Evolutionary conservation across 2,329 filamentous ascomycete genomes (phyloP), one percentile per base, ranked within the genome.

Genomic region (Elsinoe ampelina): DNA sequence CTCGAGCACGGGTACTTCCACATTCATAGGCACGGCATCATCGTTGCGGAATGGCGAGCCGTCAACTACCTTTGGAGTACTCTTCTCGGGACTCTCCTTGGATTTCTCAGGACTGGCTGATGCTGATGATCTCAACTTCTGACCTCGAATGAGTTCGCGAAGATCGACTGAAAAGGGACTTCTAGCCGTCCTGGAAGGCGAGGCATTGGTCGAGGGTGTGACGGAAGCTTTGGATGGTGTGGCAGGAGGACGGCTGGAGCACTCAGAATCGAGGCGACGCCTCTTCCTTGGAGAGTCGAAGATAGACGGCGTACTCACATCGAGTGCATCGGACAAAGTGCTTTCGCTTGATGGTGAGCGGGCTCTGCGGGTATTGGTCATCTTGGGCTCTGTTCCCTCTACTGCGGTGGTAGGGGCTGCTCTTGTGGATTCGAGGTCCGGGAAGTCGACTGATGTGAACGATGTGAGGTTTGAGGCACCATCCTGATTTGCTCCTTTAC

Each of bases 321-420:
- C 48, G 34, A 52, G 32, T 19, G 48, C 48, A 8, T 52, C 48
- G 6, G 48, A 52, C 17, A 52, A 26, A 39, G 48, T 22, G 19
- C 48, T 52, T 11, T 52, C 48, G n/a, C 35, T 39, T 3, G n/a
- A 15, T 5, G 10, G 17, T 5, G 41, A 45, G 4, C 12, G 26
- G 13, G 13, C 30, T 17, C 36, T 50, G 2, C 45, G 45, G 10
- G 20, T n/a, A 19, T 39, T 52, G 48, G n/a, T 20, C 7, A 34
- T 17, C 32, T 35, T 19, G 11, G 10, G 2, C 30, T 35, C 17
- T 3, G 11, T 13, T 12, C 12, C 5, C 12, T 15, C 17, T 50
- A 1, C 12, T 12, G n/a, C 3, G 45, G 5, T 8, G 13, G 22
- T 20, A 6, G 5, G 6, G 2, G 1, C 43, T 47, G 3, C 26